phyloP scores from a whole-genome alignment of 345 rosid species.

The Dimocarpus longan region DNA sequence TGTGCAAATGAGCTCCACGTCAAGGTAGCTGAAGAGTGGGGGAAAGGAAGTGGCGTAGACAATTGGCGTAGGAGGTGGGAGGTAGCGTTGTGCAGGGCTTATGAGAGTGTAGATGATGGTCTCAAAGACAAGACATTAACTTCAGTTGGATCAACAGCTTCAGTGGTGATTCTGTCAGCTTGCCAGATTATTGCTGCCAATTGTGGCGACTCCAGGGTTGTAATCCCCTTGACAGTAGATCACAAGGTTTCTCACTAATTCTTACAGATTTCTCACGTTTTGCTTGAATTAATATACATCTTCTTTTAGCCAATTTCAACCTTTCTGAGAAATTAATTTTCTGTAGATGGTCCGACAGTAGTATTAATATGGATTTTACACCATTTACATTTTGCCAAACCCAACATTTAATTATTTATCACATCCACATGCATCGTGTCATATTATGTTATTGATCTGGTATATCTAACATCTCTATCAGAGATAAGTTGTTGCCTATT shows the following conservation, averaged over 20 bases:
- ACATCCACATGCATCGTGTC: too few species aligned
- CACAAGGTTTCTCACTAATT: constrained; percentile 21
- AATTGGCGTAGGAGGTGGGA: constrained; percentile 24
- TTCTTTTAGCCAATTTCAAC: background rate
- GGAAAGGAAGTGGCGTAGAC: background rate
- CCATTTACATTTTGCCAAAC: background rate
- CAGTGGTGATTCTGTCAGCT: constrained; percentile 16
- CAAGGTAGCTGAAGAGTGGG: constrained; percentile 16
- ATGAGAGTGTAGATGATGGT: constrained; percentile 16
- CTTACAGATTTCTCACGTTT: background rate
- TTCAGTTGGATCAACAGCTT: constrained; percentile 23
- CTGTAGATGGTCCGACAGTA: background rate
- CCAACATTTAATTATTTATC: too few species aligned
- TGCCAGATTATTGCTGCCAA: constrained; percentile 25
- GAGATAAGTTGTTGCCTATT: background rate
- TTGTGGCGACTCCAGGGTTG: constrained; percentile 26
- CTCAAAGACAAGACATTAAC: constrained; percentile 1
- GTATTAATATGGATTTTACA: too few species aligned
- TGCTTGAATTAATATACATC: background rate
- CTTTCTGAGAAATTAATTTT: background rate
- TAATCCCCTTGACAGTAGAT: constrained; percentile 24
- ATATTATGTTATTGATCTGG: too few species aligned
- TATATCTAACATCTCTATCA: too few species aligned
- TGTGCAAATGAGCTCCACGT: constrained; percentile 7
- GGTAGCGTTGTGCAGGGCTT: constrained; percentile 15